Evolutionary conservation across 495 filamentous ascomycete species (phyloP).

Genomic region (Xylaria castorea): DNA sequence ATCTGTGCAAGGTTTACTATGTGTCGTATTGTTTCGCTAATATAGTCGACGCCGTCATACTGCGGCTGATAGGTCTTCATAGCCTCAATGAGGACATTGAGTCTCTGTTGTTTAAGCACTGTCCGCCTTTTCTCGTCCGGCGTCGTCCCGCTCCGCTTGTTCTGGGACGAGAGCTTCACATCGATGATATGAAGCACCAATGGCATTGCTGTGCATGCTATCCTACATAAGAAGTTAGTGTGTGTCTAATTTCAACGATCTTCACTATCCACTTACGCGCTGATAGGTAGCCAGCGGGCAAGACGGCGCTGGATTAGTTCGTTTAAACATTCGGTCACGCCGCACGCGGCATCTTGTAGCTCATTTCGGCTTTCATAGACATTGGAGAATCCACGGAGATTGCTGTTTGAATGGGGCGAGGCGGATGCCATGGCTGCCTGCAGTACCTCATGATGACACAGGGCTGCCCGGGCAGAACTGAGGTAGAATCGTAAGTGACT

Average conservation of each 20-base stretch:
- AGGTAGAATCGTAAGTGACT: constrained; percentile 22
- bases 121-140: constrained; percentile 31
- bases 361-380: constrained; percentile 46
- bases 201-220: constrained; percentile 43
- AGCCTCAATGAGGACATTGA: constrained; percentile 47
- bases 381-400: constrained; percentile 36
- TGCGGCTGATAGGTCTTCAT: constrained; percentile 48
- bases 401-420: constrained; percentile 34
- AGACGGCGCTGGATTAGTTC: constrained; percentile 42
- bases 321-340: constrained; percentile 45
- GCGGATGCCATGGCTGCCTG: constrained; percentile 39
- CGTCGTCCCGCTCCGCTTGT: constrained; percentile 30
- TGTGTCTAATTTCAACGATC: not conserved
- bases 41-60: constrained; percentile 45
- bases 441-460: constrained; percentile 44
- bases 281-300: constrained; percentile 43
- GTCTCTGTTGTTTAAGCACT: constrained; percentile 42
- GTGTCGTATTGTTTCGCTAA: constrained; percentile 44
- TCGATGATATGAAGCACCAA: constrained; percentile 45
- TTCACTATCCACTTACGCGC: constrained; percentile 37
- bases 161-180: constrained; percentile 41
- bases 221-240: constrained; percentile 24
- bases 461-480: constrained; percentile 42
- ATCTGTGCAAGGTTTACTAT: constrained; percentile 43
- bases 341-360: constrained; percentile 42